Evolutionary conservation across 768 basidiomycete genomes (phyloP).

Genomic region (Boletus vermiculosoides): DNA sequence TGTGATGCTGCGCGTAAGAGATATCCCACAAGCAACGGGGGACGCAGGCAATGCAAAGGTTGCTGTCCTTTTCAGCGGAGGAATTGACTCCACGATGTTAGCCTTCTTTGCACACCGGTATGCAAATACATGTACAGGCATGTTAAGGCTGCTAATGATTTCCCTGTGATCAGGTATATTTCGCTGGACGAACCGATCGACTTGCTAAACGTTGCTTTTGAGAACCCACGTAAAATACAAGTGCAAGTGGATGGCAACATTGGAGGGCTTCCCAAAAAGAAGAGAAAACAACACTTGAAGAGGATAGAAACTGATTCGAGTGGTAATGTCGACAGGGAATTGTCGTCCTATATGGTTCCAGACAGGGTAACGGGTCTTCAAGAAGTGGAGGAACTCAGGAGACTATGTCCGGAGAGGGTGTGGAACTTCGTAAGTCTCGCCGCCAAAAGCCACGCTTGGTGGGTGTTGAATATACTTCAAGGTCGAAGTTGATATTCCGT

Average conservation of each 20-base stretch:
- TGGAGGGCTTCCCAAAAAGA: slow-evolving; percentile 44
- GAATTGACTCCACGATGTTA: slow-evolving; percentile 87
- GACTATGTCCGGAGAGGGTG: slow-evolving; percentile 68
- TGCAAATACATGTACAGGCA: slow-evolving; percentile 14
- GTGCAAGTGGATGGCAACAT: slow-evolving; percentile 46
- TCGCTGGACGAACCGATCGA: slow-evolving; percentile 82
- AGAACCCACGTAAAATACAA: slow-evolving; percentile 82
- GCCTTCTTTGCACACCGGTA: slow-evolving; percentile 79
- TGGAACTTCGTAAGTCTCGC: slow-evolving; percentile 81
- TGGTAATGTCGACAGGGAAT: slow-evolving; percentile 13
- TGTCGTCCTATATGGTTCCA: slow-evolving; percentile 70
- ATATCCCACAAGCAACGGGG: slow-evolving; percentile 57
- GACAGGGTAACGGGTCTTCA: slow-evolving; percentile 81
- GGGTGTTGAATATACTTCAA: slow-evolving; percentile 27
- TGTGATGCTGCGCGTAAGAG: slow-evolving; percentile 62
- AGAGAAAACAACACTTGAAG: slow-evolving; percentile 35
- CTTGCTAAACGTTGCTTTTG: slow-evolving; percentile 90
- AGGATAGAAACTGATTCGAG: background rate
- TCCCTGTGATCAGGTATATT: slow-evolving; percentile 52
- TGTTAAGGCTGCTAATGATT: background rate
- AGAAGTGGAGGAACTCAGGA: slow-evolving; percentile 74
- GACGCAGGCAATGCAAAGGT: slow-evolving; percentile 50
- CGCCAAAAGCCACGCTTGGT: background rate
- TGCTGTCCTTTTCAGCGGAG: slow-evolving; percentile 92
- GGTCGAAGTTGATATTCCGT: slow-evolving; percentile 87